phyloP scores from a whole-genome alignment of 2,329 filamentous ascomycete genomes.

The Chalaropsis thielavioides region DNA sequence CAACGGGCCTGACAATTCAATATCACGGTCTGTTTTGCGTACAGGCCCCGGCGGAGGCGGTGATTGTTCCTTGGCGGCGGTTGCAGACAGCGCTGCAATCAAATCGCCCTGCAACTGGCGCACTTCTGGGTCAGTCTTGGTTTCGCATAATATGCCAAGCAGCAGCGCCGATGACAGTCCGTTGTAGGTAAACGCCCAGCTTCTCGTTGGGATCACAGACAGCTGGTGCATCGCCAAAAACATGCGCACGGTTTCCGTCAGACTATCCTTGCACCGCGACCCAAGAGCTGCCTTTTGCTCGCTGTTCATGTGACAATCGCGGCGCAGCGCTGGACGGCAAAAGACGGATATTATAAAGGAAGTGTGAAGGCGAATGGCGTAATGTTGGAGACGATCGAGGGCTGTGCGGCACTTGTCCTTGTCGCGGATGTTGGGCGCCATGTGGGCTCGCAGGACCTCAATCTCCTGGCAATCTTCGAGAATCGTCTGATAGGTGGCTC shows the following conservation, averaged over 20 bases:
- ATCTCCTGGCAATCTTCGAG: slow-evolving; percentile 42
- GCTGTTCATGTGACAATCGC: slow-evolving; percentile 36
- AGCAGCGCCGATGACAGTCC: slow-evolving; percentile 50
- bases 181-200: slow-evolving; percentile 55
- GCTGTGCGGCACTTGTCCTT: slow-evolving; percentile 51
- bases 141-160: slow-evolving; percentile 48
- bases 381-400: slow-evolving; percentile 48
- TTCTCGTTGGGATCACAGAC: slow-evolving; percentile 50
- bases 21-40: slow-evolving; percentile 42
- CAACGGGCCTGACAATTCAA: slow-evolving; percentile 46
- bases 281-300: slow-evolving; percentile 41
- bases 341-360: slow-evolving; percentile 52
- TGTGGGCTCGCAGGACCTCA: slow-evolving; percentile 36
- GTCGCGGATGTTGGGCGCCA: slow-evolving; percentile 38
- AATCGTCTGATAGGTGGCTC: slow-evolving; percentile 40
- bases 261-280: slow-evolving; percentile 45
- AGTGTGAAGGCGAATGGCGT: slow-evolving; percentile 49
- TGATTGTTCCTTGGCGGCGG: slow-evolving; percentile 46
- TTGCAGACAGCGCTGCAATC: slow-evolving; percentile 48
- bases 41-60: slow-evolving; percentile 38
- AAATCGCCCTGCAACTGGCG: slow-evolving; percentile 49
- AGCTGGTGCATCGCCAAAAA: slow-evolving; percentile 55
- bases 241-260: slow-evolving; percentile 53
- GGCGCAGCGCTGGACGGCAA: slow-evolving; percentile 46
- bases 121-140: slow-evolving; percentile 48